Evolutionary conservation across 2,329 filamentous ascomycete species (phyloP).

Genomic region (Colletotrichum euphorbiae): DNA sequence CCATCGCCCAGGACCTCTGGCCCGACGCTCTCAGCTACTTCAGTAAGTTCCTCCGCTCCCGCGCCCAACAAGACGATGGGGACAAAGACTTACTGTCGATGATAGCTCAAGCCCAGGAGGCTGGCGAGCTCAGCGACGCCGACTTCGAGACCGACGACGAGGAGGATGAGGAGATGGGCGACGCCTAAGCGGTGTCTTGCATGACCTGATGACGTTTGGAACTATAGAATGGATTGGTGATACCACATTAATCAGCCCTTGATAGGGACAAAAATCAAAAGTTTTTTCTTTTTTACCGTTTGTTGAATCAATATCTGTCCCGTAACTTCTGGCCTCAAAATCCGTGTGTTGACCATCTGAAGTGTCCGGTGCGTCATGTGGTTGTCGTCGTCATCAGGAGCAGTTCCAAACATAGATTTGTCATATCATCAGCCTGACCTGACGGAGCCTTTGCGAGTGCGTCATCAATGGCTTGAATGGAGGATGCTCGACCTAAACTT

Average conservation of each 20-base stretch:
- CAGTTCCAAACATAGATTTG: too few species aligned
- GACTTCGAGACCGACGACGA: constrained; percentile 76
- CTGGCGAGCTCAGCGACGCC: constrained; percentile 73
- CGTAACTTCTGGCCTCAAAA: background rate
- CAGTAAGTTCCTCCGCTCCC: constrained; percentile 67
- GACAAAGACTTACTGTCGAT: constrained; percentile 37
- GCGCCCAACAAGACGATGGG: background rate
- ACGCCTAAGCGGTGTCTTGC: constrained; percentile 18
- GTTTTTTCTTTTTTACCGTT: constrained; percentile 21
- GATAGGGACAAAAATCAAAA: constrained; percentile 22
- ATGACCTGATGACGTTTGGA: constrained; percentile 10
- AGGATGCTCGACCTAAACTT: too few species aligned
- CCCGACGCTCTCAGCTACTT: constrained; percentile 91
- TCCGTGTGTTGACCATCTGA: too few species aligned
- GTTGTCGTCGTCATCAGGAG: too few species aligned
- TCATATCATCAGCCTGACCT: too few species aligned
- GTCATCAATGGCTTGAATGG: too few species aligned
- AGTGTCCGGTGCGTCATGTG: too few species aligned
- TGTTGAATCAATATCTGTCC: background rate
- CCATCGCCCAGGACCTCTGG: constrained; percentile 89
- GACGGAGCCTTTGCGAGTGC: too few species aligned
- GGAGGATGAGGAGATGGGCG: constrained; percentile 63
- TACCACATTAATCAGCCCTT: constrained; percentile 31
- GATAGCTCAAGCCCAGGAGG: constrained; percentile 76
- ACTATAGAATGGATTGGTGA: constrained; percentile 23